These are phyloP conservation scores for Saturnispora diversa DNA, from an alignment of 805 yeast species.

Conservation along the genomic window DNA sequence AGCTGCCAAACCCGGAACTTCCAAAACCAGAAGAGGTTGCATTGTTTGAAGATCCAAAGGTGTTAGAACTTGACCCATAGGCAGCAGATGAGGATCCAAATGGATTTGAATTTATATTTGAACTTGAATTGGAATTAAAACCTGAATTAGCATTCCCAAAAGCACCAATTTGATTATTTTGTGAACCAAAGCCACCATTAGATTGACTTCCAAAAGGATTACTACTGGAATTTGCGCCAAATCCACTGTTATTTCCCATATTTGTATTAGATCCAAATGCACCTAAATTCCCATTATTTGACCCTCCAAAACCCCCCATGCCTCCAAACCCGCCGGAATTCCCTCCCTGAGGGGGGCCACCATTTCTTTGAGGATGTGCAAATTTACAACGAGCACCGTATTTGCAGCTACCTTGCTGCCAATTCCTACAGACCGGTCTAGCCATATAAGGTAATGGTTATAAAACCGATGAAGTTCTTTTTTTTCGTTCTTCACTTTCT, in stretches of 20 bases:
- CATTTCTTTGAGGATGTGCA: background rate
- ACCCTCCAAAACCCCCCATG: too few species aligned
- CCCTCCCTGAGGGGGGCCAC: background rate
- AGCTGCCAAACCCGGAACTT: conserved; percentile 1
- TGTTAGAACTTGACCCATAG: background rate
- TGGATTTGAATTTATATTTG: too few species aligned
- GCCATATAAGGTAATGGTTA: conserved; percentile 2
- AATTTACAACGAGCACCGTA: conserved; percentile 4
- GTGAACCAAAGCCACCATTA: background rate
- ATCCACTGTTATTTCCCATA: too few species aligned
- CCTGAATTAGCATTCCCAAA: background rate
- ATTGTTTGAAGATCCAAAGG: too few species aligned
- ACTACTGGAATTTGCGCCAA: background rate
- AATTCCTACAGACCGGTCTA: conserved; percentile 4
- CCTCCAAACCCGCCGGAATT: too few species aligned
- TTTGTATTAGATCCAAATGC: conserved; percentile 4
- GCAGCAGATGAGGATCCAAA: background rate
- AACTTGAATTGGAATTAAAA: too few species aligned
- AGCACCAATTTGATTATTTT: too few species aligned
- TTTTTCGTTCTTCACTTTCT: background rate
- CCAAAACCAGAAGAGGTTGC: conserved; percentile 6
- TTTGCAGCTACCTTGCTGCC: conserved; percentile 1
- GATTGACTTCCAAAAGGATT: background rate
- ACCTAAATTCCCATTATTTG: conserved; percentile 1
- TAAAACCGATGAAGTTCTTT: too few species aligned